Percentiles rank a stretch among this genome's conserved stretches.
phyloP scores from a whole-genome alignment of 345 rosid genomes.

The Melaleuca alternifolia region DNA sequence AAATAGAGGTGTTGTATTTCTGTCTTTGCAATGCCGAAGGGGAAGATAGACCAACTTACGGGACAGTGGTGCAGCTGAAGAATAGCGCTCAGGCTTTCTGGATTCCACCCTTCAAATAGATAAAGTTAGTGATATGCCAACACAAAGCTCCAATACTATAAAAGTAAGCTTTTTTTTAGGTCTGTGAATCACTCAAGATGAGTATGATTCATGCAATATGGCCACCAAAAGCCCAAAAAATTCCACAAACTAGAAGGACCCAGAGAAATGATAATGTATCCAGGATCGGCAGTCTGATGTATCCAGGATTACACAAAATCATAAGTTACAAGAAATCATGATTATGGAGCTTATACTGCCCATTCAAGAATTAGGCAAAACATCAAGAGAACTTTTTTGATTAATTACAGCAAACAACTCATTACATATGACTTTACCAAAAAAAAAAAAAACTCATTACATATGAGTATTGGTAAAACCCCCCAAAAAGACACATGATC shows the following conservation, averaged over 20 bases:
- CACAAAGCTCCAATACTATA: too few species aligned
- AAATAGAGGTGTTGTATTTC: not conserved
- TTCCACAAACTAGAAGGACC: not conserved
- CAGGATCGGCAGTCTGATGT: not conserved
- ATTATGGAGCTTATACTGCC: not conserved
- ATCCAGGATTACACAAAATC: not conserved
- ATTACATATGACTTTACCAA: not conserved
- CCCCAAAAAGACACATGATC: not conserved
- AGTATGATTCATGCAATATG: too few species aligned
- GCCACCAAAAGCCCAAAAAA: not conserved
- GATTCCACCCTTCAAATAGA: constrained; percentile 72
- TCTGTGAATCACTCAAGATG: not conserved
- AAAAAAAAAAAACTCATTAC: not conserved
- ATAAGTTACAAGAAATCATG: not conserved
- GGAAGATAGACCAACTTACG: constrained; percentile 33
- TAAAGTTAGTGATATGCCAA: constrained; percentile 6
- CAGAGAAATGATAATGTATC: too few species aligned
- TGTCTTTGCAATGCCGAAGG: not conserved
- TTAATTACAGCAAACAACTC: not conserved
- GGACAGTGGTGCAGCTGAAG: constrained; percentile 92
- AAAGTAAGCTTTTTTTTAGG: not conserved
- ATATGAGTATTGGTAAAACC: not conserved
- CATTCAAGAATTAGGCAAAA: not conserved
- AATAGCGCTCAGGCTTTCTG: constrained; percentile 93
- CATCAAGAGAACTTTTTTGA: not conserved